phyloP scores from a whole-genome alignment of 163 green algal genomes.

The Prototheca cutis region DNA sequence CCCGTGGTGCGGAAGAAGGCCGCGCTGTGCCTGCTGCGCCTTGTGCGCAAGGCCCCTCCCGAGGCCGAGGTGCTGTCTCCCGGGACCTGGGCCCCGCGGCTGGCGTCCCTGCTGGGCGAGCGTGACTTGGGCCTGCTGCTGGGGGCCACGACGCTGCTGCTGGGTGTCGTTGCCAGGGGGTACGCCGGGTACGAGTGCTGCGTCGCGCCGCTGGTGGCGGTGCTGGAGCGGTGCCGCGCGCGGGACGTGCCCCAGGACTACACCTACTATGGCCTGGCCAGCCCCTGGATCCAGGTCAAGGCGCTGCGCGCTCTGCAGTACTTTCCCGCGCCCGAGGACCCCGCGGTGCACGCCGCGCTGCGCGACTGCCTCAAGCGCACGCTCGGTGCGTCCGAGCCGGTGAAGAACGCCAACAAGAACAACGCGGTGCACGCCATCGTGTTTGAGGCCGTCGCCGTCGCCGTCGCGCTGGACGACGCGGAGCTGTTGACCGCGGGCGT shows the following conservation, averaged over 20 bases:
- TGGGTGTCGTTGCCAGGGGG: slow-evolving; percentile 64
- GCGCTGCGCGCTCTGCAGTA: slow-evolving; percentile 87
- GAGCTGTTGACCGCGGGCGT: slow-evolving; percentile 67
- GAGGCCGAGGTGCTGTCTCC: slow-evolving; percentile 54
- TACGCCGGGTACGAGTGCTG: slow-evolving; percentile 74
- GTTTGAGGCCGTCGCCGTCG: slow-evolving; percentile 86
- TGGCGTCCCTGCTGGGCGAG: slow-evolving; percentile 72
- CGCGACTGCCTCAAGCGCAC: slow-evolving; percentile 47
- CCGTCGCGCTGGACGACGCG: slow-evolving; percentile 62
- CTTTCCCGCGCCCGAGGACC: slow-evolving; percentile 80
- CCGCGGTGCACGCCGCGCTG: slow-evolving; percentile 38
- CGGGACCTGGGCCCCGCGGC: slow-evolving; percentile 25
- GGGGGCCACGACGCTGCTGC: slow-evolving; percentile 68
- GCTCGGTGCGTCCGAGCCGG: slow-evolving; percentile 43
- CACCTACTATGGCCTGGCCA: slow-evolving; percentile 96
- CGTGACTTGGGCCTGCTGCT: slow-evolving; percentile 79
- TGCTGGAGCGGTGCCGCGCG: slow-evolving; percentile 65
- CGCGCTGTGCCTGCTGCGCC: slow-evolving; percentile 83
- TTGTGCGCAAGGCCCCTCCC: slow-evolving; percentile 81
- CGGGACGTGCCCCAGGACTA: slow-evolving; percentile 80
- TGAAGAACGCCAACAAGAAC: slow-evolving; percentile 93
- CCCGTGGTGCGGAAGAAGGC: slow-evolving; percentile 94
- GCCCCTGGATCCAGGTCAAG: slow-evolving; percentile 88
- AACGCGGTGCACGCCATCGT: slow-evolving; percentile 93
- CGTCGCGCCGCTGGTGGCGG: slow-evolving; percentile 58